Evolutionary conservation across 1,284 basidiomycete species (phyloP).

Genomic region (Pseudozyma tsukubaensis): DNA sequence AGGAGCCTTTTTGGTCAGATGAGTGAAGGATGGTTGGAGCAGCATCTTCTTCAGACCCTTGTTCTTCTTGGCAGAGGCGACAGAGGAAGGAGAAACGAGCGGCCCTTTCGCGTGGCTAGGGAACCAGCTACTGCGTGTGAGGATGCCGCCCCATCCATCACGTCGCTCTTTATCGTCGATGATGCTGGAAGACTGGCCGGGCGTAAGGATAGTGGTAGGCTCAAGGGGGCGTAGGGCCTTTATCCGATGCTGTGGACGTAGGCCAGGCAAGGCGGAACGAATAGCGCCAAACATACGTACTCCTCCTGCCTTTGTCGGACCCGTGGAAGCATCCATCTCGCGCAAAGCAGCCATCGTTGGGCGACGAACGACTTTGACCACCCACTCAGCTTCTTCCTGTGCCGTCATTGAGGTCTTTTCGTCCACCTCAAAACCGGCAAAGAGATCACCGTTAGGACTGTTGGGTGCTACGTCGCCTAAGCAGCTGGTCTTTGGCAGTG

Average conservation of each 20-base stretch:
- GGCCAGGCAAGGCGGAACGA: slow-evolving; percentile 14
- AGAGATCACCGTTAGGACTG: slow-evolving; percentile 40
- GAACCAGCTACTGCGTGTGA: slow-evolving; percentile 41
- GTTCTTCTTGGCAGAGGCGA: not conserved
- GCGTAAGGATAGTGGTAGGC: not conserved
- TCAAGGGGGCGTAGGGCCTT: slow-evolving; percentile 1
- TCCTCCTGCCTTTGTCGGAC: not conserved
- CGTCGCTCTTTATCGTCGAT: slow-evolving; percentile 12
- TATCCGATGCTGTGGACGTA: slow-evolving; percentile 23
- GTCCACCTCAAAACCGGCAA: slow-evolving; percentile 26
- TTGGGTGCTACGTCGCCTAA: slow-evolving; percentile 21
- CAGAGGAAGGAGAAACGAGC: slow-evolving; percentile 18
- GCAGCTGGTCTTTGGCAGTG: slow-evolving; percentile 17
- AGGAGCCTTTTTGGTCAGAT: not conserved
- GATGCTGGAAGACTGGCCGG: too few species aligned
- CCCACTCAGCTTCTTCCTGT: not conserved
- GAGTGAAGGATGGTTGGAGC: slow-evolving; percentile 6
- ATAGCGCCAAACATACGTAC: slow-evolving; percentile 5
- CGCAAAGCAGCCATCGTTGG: slow-evolving; percentile 26
- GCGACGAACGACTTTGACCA: slow-evolving; percentile 15
- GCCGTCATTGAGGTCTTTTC: not conserved
- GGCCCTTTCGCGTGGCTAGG: slow-evolving; percentile 19
- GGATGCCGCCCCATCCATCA: slow-evolving; percentile 44
- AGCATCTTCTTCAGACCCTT: slow-evolving; percentile 15
- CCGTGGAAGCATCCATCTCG: not conserved